A percentile compares a stretch with the other conserved stretches of the same genome.
Evolutionary conservation across 805 yeast species (phyloP).

Genomic region (Metschnikowia shivogae): DNA sequence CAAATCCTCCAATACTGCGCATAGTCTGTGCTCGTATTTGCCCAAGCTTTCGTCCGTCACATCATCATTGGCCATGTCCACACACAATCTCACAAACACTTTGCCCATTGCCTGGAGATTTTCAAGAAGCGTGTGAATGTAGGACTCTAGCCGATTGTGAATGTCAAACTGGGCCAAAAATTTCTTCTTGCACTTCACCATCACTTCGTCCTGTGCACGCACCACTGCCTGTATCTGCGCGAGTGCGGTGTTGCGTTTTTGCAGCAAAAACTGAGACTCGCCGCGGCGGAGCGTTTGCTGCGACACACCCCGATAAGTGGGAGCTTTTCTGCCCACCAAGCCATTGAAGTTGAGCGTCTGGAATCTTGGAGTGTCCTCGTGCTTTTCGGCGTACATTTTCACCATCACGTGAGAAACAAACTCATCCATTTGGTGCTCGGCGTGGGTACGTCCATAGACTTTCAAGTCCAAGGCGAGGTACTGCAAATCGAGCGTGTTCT

Average conservation of each 20-base stretch:
- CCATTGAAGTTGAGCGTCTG: background rate
- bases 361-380: background rate
- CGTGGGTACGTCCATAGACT: background rate
- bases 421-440: background rate
- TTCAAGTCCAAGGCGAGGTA: background rate
- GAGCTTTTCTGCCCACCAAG: background rate
- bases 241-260: background rate
- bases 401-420: background rate
- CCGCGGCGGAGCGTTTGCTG: too few relatives aligned
- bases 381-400: background rate
- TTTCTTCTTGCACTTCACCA: background rate
- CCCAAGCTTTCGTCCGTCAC: background rate
- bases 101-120: background rate
- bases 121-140: background rate
- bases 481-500: background rate
- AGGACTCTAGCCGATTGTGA: background rate
- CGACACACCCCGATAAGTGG: too few relatives aligned
- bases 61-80: background rate
- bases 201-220: background rate
- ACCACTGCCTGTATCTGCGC: background rate
- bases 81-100: background rate
- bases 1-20: slow-evolving; percentile 1
- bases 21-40: background rate
- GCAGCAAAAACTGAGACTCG: background rate
- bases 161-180: background rate